phyloP scores from a whole-genome alignment of 2,329 filamentous ascomycete genomes.

The Hymenoscyphus fraxineus region DNA sequence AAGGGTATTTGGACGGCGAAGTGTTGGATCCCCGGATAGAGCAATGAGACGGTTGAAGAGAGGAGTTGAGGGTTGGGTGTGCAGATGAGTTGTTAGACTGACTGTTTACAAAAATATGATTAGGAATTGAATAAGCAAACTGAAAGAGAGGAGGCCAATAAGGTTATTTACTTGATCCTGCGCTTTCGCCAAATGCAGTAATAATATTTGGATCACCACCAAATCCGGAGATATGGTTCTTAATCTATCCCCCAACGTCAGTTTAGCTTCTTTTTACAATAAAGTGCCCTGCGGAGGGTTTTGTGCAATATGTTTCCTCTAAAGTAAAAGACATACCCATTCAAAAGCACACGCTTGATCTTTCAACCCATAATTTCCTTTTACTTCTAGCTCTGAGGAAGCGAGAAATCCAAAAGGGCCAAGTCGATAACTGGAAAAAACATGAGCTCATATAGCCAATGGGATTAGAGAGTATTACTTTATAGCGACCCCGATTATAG shows the following conservation, averaged over 20 bases:
- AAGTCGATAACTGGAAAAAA: constrained; percentile 19
- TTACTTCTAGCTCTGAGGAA: constrained; percentile 13
- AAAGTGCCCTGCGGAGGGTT: no score
- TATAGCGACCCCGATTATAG: constrained; percentile 23
- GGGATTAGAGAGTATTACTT: constrained; percentile 11
- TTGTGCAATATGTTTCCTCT: no score
- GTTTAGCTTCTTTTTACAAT: no score
- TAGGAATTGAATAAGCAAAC: background rate
- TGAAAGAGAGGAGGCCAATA: background rate
- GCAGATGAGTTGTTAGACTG: constrained; percentile 16
- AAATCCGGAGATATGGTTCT: constrained; percentile 33
- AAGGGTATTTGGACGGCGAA: constrained; percentile 16
- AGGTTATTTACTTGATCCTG: constrained; percentile 19
- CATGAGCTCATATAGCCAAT: background rate
- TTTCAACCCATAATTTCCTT: constrained; percentile 22
- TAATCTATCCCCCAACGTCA: constrained; percentile 7
- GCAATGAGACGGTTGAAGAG: constrained; percentile 20
- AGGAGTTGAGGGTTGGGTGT: constrained; percentile 4
- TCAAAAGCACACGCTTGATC: constrained; percentile 23
- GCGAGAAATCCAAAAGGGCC: constrained; percentile 22
- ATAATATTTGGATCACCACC: constrained; percentile 32
- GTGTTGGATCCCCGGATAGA: constrained; percentile 22
- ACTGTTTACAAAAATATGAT: constrained; percentile 6
- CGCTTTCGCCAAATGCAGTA: constrained; percentile 41
- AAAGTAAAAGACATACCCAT: constrained; percentile 26